Base-by-base conservation (phyloP, 2,329 filamentous ascomycete species). In the Diplodia mutila region DNA sequence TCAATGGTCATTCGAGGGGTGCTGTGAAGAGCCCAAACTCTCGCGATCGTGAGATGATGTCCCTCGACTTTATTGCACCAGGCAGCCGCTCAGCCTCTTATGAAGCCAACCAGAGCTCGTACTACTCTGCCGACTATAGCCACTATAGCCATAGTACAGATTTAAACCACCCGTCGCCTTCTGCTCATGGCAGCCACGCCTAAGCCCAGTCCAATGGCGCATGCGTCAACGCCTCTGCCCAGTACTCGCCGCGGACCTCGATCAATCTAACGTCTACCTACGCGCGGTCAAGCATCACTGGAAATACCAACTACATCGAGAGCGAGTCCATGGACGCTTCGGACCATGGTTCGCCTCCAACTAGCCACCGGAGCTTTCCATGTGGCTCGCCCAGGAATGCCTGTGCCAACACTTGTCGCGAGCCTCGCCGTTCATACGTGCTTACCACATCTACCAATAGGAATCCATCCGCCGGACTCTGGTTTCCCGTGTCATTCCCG, bases 1-100 rank as follows among this genome's bases (percentile, higher is more conserved):
- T 59, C 29, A n/a, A 59, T 11, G 21, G 34, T 27, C 37, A 59
- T 25, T 16, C 54, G 18, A 18, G 21, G 14, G n/a, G 11, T 12
- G 34, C 29, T 39, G 32, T 2, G 12, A n/a, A 46, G 42, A 67
- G 53, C 27, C 65, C 54, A 21, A 42, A 61, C 32, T 61, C 48
- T 34, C 54, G 54, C 18, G 42, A 54, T 37, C 55, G 61, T 8
- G 65, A 67, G 54, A 61, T 42, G 25, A 67, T 67, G 53, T 67
- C 65, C 21, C 65, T 67, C 29, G 65, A 67, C 39, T 67, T 61
- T 46, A n/a, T n/a, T n/a, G n/a, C n/a, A n/a, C n/a, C n/a, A n/a
- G n/a, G n/a, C n/a, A n/a, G n/a, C n/a, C n/a, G 25, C 61, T 39
- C 42, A 53, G 16, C 54, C 21, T n/a, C 42, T 18, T n/a, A 21